These are phyloP conservation scores for Yarrowia sp. DNA, from an alignment of 805 yeast species.

Conservation along the genomic window DNA sequence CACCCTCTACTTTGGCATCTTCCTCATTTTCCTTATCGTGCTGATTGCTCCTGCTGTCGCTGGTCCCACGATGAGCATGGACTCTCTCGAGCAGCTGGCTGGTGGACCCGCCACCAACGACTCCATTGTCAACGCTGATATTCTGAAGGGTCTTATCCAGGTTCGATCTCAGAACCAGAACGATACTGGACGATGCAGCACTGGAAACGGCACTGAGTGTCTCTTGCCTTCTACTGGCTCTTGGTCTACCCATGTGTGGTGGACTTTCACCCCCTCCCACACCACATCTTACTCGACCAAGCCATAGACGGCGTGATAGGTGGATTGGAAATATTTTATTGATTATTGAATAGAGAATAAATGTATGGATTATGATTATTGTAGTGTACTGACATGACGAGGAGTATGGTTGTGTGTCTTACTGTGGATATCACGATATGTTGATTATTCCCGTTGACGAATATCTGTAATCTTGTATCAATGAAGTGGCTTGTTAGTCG, in stretches of 20 bases:
- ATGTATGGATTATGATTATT: conserved; percentile 11
- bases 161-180: conserved; percentile 21
- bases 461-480: too few relatives aligned
- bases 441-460: not conserved
- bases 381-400: not conserved
- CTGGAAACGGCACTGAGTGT: not conserved
- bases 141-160: conserved; percentile 19
- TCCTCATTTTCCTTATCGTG: conserved; percentile 67
- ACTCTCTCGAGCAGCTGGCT: not conserved
- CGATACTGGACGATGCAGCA: conserved; percentile 16
- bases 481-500: too few relatives aligned
- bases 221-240: conserved; percentile 15
- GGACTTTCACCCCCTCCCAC: conserved; percentile 24
- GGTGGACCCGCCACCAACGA: not conserved
- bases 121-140: not conserved
- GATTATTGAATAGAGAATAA: conserved; percentile 22
- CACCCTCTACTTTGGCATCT: conserved; percentile 66
- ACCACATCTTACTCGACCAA: not conserved
- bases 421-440: not conserved
- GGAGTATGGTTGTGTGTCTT: not conserved
- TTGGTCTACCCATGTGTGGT: conserved; percentile 16
- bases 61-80: conserved; percentile 17
- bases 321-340: conserved; percentile 18
- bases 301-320: not conserved
- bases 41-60: conserved; percentile 93